Conservation (phyloP, 2,329 filamentous ascomycete genomes). For the Fusarium temperatum region DNA sequence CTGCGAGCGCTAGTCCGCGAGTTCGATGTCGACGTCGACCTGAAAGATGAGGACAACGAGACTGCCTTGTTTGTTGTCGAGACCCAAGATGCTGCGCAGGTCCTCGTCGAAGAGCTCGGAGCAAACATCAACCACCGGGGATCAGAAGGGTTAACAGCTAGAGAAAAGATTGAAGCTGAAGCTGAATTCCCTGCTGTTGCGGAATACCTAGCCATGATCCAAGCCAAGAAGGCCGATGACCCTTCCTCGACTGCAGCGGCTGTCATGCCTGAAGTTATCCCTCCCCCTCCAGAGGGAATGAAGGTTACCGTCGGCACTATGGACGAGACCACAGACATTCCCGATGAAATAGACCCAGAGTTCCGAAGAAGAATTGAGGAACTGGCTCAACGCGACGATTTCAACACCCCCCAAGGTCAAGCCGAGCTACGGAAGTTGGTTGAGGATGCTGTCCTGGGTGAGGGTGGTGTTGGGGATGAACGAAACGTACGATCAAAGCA, state of each 20-base stretch:
- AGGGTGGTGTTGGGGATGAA: constrained; percentile 69
- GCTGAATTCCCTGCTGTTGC: constrained; percentile 38
- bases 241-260: constrained; percentile 44
- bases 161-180: constrained; percentile 71
- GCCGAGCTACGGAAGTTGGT: constrained; percentile 80
- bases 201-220: constrained; percentile 28
- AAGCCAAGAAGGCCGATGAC: constrained; percentile 40
- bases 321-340: constrained; percentile 67
- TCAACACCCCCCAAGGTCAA: constrained; percentile 83
- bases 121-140: constrained; percentile 74
- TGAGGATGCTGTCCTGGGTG: constrained; percentile 78
- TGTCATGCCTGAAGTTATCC: constrained; percentile 55
- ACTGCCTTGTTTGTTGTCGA: constrained; percentile 96
- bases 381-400: constrained; percentile 83
- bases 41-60: constrained; percentile 90
- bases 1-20: constrained; percentile 79
- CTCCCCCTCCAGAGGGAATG: constrained; percentile 78
- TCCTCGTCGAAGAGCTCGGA: constrained; percentile 83
- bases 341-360: constrained; percentile 77
- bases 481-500: constrained; percentile 72
- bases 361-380: constrained; percentile 89
- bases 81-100: constrained; percentile 77
- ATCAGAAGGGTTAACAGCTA: constrained; percentile 79
- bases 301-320: constrained; percentile 81
- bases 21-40: constrained; percentile 80